Evolutionary conservation across 2,329 filamentous ascomycete genomes (phyloP).

Genomic region (Aspergillus intermedius): DNA sequence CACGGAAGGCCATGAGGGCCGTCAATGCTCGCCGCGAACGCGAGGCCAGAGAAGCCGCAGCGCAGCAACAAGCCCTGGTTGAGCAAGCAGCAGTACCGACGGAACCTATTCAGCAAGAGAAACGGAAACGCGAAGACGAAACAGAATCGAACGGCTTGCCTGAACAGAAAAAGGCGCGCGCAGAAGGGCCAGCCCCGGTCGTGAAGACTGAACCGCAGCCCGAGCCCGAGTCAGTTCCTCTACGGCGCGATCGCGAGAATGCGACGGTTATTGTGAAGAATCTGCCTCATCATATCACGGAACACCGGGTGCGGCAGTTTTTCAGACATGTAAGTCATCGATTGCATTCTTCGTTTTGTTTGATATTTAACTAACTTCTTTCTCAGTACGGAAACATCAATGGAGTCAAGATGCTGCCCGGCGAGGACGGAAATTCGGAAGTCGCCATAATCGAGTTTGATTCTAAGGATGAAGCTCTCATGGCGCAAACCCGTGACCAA

Average conservation of each 20-base stretch:
- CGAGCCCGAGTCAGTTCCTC: slow-evolving; percentile 27
- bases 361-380: slow-evolving; percentile 7
- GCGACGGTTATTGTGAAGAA: slow-evolving; percentile 76
- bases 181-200: slow-evolving; percentile 27
- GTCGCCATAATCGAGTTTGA: slow-evolving; percentile 82
- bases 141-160: slow-evolving; percentile 46
- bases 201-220: slow-evolving; percentile 17
- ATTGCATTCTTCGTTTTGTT: neutral
- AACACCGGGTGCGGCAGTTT: slow-evolving; percentile 74
- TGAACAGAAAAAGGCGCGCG: slow-evolving; percentile 64
- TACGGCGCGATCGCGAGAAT: slow-evolving; percentile 83
- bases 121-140: slow-evolving; percentile 68
- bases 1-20: slow-evolving; percentile 60
- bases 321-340: slow-evolving; percentile 61
- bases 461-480: slow-evolving; percentile 68
- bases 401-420: slow-evolving; percentile 61
- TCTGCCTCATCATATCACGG: slow-evolving; percentile 62
- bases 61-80: slow-evolving; percentile 16
- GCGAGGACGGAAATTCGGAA: slow-evolving; percentile 54
- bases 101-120: slow-evolving; percentile 26
- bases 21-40: slow-evolving; percentile 59
- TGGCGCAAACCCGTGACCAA: slow-evolving; percentile 72
- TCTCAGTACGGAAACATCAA: slow-evolving; percentile 68
- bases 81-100: slow-evolving; percentile 17
- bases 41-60: slow-evolving; percentile 56